Evolutionary conservation across 2,329 filamentous ascomycete genomes (phyloP).

Genomic region (Stagonosporopsis tanaceti): DNA sequence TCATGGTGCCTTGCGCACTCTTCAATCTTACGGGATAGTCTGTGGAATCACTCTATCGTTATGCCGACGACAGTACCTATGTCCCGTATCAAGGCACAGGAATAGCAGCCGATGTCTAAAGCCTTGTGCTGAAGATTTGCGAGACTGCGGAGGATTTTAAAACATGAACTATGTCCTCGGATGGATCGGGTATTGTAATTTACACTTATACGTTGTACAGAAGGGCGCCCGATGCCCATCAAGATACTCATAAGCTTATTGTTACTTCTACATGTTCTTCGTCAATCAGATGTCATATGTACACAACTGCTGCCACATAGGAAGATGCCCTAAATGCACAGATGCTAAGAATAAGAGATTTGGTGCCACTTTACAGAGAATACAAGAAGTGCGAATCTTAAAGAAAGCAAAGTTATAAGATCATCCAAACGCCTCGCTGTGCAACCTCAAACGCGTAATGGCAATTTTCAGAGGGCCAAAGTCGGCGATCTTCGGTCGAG

Average conservation of each 20-base stretch:
- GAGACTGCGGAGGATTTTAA: no score
- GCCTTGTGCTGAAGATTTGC: no score
- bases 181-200: no score
- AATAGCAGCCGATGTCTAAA: no score
- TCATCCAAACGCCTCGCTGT: conserved; percentile 22
- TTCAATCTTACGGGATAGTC: no score
- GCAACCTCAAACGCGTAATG: conserved; percentile 1
- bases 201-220: no score
- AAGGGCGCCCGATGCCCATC: no score
- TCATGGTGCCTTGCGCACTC: neutral
- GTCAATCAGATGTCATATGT: neutral
- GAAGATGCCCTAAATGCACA: neutral
- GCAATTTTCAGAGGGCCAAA: neutral
- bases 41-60: no score
- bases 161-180: no score
- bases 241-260: neutral
- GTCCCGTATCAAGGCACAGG: no score
- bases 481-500: neutral
- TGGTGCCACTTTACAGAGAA: neutral
- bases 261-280: neutral
- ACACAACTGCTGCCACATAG: neutral
- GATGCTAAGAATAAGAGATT: neutral
- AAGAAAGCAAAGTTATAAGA: neutral
- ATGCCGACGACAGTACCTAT: no score
- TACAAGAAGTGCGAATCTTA: neutral